Evolutionary conservation across 768 basidiomycete species (phyloP).

Genomic region (Podaxis sp.): DNA sequence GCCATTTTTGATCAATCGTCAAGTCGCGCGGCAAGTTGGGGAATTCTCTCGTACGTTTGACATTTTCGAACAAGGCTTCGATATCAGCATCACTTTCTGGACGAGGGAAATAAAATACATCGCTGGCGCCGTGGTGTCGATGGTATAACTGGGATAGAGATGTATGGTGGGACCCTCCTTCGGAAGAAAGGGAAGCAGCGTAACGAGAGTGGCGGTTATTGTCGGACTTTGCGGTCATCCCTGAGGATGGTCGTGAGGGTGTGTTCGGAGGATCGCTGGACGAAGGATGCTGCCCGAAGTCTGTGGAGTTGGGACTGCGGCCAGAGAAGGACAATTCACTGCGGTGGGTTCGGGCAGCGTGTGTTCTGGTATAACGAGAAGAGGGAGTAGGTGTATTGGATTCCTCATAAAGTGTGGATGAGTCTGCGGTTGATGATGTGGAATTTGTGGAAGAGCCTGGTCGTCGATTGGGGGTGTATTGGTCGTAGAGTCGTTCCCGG

Average conservation of each 20-base stretch:
- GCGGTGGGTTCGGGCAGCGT: slow-evolving; percentile 38
- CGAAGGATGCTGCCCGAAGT: slow-evolving; percentile 44
- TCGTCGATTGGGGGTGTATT: slow-evolving; percentile 27
- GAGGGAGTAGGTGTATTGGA: slow-evolving; percentile 29
- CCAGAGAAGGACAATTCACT: slow-evolving; percentile 51
- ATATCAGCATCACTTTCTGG: slow-evolving; percentile 77
- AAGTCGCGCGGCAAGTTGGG: slow-evolving; percentile 64
- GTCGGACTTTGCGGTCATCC: slow-evolving; percentile 52
- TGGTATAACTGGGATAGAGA: slow-evolving; percentile 53
- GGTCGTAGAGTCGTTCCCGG: slow-evolving; percentile 48
- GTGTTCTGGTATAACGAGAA: slow-evolving; percentile 22
- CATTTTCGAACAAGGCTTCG: slow-evolving; percentile 73
- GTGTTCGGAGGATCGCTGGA: slow-evolving; percentile 25
- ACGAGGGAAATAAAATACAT: slow-evolving; percentile 69
- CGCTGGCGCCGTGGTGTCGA: slow-evolving; percentile 33
- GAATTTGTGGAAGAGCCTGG: slow-evolving; percentile 50
- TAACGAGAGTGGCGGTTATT: slow-evolving; percentile 58
- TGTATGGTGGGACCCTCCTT: slow-evolving; percentile 36
- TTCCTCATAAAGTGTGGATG: slow-evolving; percentile 56
- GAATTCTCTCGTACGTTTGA: slow-evolving; percentile 66
- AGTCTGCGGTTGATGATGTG: slow-evolving; percentile 46
- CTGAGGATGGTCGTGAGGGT: slow-evolving; percentile 46
- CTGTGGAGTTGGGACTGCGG: slow-evolving; percentile 46
- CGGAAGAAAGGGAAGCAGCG: slow-evolving; percentile 49
- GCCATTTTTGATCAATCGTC: slow-evolving; percentile 86